A percentile compares a stretch with the other conserved stretches of the same genome.
These are phyloP conservation scores for Yamadazyma trypodendri DNA, from an alignment of 1,139 yeast species.

Conservation along the genomic window DNA sequence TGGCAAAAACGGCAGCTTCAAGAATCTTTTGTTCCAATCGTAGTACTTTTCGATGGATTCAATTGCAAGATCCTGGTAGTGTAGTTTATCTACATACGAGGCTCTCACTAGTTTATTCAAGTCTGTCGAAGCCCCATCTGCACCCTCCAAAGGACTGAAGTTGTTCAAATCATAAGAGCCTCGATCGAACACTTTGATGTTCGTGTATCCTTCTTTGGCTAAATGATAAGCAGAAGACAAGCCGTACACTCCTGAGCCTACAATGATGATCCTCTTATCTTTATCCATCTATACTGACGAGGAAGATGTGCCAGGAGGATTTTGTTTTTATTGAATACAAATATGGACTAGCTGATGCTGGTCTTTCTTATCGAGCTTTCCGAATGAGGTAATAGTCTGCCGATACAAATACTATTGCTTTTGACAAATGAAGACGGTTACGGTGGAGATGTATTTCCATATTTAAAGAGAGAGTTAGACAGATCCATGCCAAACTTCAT, in stretches of 20 bases:
- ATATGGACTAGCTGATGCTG: no score
- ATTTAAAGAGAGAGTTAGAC: neutral
- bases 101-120: conserved; percentile 39
- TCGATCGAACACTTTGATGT: conserved; percentile 8
- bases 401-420: no score
- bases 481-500: neutral
- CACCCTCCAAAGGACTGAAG: conserved; percentile 27
- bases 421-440: no score
- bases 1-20: conserved; percentile 3
- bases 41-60: conserved; percentile 31
- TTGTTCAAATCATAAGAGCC: conserved; percentile 16
- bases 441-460: no score
- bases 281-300: no score
- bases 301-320: no score
- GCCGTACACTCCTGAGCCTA: conserved; percentile 15
- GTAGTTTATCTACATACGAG: conserved; percentile 34
- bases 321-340: no score
- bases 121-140: conserved; percentile 41
- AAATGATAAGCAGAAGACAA: conserved; percentile 11
- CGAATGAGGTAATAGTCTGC: no score
- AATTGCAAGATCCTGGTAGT: conserved; percentile 36
- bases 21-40: conserved; percentile 24
- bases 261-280: conserved; percentile 6
- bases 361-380: no score
- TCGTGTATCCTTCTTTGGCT: conserved; percentile 6